Base-by-base conservation (phyloP, 345 rosid species). In the Acer saccharum region DNA sequence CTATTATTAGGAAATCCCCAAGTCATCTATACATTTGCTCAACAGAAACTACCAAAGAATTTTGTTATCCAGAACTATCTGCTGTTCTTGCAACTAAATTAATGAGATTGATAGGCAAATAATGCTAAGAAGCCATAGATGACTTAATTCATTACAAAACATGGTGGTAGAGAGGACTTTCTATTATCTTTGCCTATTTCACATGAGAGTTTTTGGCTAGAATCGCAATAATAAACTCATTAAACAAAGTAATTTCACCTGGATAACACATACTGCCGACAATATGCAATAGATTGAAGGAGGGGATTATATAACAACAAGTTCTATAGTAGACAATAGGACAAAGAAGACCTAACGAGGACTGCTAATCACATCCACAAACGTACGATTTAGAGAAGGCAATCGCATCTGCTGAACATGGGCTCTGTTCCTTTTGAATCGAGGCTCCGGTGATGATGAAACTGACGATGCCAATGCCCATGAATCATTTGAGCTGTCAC, bases 351-450 rank as follows among this genome's bases (percentile, higher is more conserved):
- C 85, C 85, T 86, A 90, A 75, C 57, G 93, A 78, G 90, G 93
- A 80, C 93, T 92, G 82, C 88, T 84, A 84, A 89, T 88, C 77
- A 82, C 90, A 81, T 90, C 88, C 77, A 87, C 87, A 81, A 86
- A 88, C 88, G 88, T 86, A 80, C 83, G 83, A 72, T 89, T 89
- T 63, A 83, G 68, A 21, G 89, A 82, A 68, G 95, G 88, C 85
- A 91, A 73, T 75, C 76, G 88, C 91, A 88, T 91, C 82, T 87
- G 93, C 82, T 90, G 97, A 74, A 87, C 90, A 62, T 84, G 88
- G 35, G 83, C 71, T 72, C 91, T 92, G 78, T 88, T 90, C 82
- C 94, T 88, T 81, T 95, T 93, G 79, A 85, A 74, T 52, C 44
- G 76, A 61, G 89, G 89, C 68, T 81, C 85, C 3, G 83, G 77